Base-by-base conservation (phyloP, 345 rosid genomes). In the Abelmoschus esculentus region DNA sequence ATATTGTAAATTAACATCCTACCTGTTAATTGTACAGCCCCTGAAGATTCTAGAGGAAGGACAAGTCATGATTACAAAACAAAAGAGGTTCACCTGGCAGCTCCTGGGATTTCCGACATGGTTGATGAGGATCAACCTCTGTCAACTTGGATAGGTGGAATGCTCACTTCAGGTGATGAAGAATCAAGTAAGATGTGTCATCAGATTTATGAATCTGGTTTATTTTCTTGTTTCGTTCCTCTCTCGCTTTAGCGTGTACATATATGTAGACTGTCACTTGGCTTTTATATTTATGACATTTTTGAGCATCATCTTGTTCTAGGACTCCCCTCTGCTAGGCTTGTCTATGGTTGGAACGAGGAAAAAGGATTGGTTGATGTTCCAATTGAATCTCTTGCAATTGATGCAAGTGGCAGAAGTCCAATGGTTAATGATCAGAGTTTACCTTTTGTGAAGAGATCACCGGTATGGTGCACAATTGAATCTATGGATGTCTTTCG, bases 401-500 rank as follows among this genome's bases (percentile, higher is more conserved):
- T 63, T 38, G 80, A 69, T 72, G 26, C 61, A n/a, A 50, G 72
- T n/a, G 61, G 10, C 26, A 53, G 70, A 31, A 55, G 40, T 38
- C 38, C 28, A 12, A 44, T 60, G 12, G 75, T 59, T 57, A 61
- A 53, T 44, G 69, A 70, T 61, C 73, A 29, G 32, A 60, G 44
- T 36, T 72, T 85, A 38, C 91, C 91, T 34, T 89, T 89, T 61
- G 81, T 44, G 52, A 91, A 86, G 83, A 81, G 58, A 53, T 89
- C 96, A 18, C 82, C 74, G 0, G 58, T 85, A 59, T 91, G 97
- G 96, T 66, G 76, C 29, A 76, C 80, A 9, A 67, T 91, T 69
- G 93, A 89, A 74, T 82, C 92, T 34, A 81, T 91, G 86, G 90
- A 82, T 40, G 78, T 79, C 14, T 91, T 91, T 67, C 80, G 73